Evolutionary conservation across 2,329 filamentous ascomycete genomes (phyloP), one percentile per base, ranked within the genome.

Genomic region (Fusarium metavorans): DNA sequence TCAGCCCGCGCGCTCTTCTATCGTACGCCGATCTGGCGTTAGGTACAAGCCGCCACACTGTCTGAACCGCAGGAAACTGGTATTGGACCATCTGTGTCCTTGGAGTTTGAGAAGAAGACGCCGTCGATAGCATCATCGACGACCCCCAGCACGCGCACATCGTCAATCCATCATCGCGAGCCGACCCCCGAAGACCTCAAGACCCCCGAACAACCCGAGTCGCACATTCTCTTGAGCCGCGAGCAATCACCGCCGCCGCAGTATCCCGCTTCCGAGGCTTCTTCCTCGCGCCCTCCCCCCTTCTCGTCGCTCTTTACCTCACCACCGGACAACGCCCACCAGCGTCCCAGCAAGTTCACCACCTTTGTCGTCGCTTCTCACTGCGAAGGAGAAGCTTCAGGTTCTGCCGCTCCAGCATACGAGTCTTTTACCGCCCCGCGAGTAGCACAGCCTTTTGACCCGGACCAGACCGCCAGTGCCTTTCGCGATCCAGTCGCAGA

Each of bases 401-500:
- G 81, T 64, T 82, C 84, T 45, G 82, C 87, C 65, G 89, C 89
- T 48, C 89, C 90, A 72, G 88, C 89, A 27, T 91, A 91, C 83
- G 86, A 87, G 69, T 83, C 85, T 23, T 77, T 82, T 62, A 23
- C 65, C 39, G 68, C 67, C 20, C 68, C 69, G 4, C 68, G 54
- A 76, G 82, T 83, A 52, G 80, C 84, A 10, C 82, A 82, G 67
- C 82, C 84, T 34, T 83, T 84, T 57, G 81, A 82, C 35, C 75
- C 81, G 10, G 79, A 81, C 64, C 80, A 83, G 62, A 79, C 82
- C 59, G 78, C 83, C 32, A 80, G 79, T 66, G 84, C 82, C 43
- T 85, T 88, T 67, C 84, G 86, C 78, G 87, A 90, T 77, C 84
- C 86, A 67, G 84, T 88, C 74, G 90, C 91, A 75, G 94, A 97